Base-by-base conservation (phyloP, 1,284 basidiomycete species). In the Leccinum solheimii region DNA sequence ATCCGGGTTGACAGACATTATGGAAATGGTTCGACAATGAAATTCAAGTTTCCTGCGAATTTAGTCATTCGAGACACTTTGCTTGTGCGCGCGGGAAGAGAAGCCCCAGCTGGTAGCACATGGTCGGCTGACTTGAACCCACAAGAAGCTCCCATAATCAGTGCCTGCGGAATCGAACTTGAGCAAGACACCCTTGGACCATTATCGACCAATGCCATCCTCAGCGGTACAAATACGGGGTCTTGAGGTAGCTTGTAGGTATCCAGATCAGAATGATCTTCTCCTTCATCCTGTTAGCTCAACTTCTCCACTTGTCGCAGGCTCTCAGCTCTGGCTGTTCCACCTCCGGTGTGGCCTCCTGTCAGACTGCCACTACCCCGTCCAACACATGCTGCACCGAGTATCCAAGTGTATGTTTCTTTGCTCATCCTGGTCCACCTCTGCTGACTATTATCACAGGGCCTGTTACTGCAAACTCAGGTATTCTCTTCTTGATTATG, bases 401-500 rank as follows among this genome's bases (percentile, higher is more conserved):
- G 70, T 74, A 75, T 27, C 83, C 83, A 10, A 80, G 83, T 57
- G 82, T 77, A 58, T 57, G 74, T 63, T 30, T 19, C 51, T 57
- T 14, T 55, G 19, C 26, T 23, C 0, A 2, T 57, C 49, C 51
- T 32, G 57, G 27, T 45, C 5, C 11, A n/a, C 23, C n/a, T 3
- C 3, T 11, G 8, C 26, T 58, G 14, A 66, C 34, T 34, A n/a
- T 21, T 13, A 52, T n/a, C 43, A 13, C 60, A 88, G 87, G 87
- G 87, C 48, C 72, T 86, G 48, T 67, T 90, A 38, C 68, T 87
- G 60, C 86, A 88, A 69, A 86, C 86, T 3, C 87, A 88, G 78
- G 85, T 83, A 65, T 66, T 50, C 21, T 16, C n/a, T 48, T 14
- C 7, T 1, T 16, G 23, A n/a, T 23, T 19, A 14, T 16, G 2